Evolutionary conservation across 768 basidiomycete species (phyloP).

Genomic region (Piloderma croceum): DNA sequence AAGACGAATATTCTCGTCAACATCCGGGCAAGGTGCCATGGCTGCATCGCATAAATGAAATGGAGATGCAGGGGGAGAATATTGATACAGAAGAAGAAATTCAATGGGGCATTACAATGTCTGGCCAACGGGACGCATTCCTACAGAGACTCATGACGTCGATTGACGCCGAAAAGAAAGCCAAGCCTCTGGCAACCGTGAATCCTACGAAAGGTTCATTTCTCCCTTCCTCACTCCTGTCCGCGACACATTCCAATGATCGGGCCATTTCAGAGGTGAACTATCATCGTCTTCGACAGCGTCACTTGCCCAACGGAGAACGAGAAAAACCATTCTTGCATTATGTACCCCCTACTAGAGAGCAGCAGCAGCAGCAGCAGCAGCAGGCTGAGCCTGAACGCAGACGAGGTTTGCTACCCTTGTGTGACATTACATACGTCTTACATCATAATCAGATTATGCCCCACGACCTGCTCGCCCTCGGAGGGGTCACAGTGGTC

Average conservation of each 20-base stretch:
- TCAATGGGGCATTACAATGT: slow-evolving; percentile 74
- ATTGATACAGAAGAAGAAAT: slow-evolving; percentile 74
- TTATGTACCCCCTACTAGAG: background rate
- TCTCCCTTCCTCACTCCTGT: slow-evolving; percentile 1
- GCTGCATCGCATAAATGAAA: slow-evolving; percentile 48
- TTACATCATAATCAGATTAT: too few relatives aligned
- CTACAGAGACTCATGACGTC: slow-evolving; percentile 62
- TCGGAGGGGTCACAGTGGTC: too few relatives aligned
- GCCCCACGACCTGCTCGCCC: too few relatives aligned
- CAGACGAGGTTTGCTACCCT: too few relatives aligned
- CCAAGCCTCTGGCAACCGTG: slow-evolving; percentile 32
- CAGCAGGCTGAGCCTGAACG: too few relatives aligned
- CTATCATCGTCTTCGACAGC: slow-evolving; percentile 3
- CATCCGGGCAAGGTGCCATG: slow-evolving; percentile 61
- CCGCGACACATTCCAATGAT: background rate
- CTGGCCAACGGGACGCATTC: slow-evolving; percentile 62
- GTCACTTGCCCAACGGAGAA: background rate
- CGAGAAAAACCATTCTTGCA: background rate
- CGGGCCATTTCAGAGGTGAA: background rate
- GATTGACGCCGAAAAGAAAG: slow-evolving; percentile 46
- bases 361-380: too few relatives aligned
- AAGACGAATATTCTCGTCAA: slow-evolving; percentile 54
- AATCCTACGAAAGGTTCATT: slow-evolving; percentile 32
- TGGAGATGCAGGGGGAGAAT: slow-evolving; percentile 62
- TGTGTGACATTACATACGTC: too few relatives aligned